These are phyloP conservation scores for Eragrostis curvula DNA, from an alignment of 176 grass and related monocot genomes.

Conservation along the genomic window DNA sequence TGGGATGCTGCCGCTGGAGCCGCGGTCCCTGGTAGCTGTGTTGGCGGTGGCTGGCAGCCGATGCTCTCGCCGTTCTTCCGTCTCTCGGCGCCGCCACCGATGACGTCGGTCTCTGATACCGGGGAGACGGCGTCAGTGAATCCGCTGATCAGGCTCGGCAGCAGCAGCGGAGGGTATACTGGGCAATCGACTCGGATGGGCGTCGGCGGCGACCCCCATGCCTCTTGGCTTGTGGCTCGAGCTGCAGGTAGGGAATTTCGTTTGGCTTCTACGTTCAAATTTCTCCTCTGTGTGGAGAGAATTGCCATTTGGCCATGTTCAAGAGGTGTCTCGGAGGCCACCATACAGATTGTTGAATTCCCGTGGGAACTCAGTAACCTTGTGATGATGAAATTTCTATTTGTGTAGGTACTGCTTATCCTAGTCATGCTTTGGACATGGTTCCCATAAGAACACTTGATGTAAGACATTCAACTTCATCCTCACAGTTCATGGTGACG, in stretches of 20 bases:
- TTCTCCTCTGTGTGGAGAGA: neutral
- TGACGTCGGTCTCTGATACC: neutral
- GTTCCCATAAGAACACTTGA: constrained; percentile 46
- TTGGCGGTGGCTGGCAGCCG: neutral
- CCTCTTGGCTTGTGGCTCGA: neutral
- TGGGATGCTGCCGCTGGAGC: neutral
- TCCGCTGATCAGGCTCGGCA: constrained; percentile 16
- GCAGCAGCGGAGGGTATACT: neutral
- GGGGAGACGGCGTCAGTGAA: constrained; percentile 22
- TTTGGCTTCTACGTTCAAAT: too few relatives aligned
- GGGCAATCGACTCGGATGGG: constrained; percentile 10
- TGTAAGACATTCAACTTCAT: constrained; percentile 48
- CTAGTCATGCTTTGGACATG: constrained; percentile 53
- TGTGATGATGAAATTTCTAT: constrained; percentile 35
- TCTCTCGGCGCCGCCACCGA: constrained; percentile 3
- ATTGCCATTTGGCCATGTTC: too few relatives aligned
- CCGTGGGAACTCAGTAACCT: constrained; percentile 1
- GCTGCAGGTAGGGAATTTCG: constrained; percentile 37
- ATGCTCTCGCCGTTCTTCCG: constrained; percentile 60
- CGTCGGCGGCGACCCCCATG: neutral
- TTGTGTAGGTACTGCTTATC: constrained; percentile 60
- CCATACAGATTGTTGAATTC: neutral
- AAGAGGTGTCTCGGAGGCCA: neutral
- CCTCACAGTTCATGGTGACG: too few relatives aligned
- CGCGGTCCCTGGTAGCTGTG: neutral